phyloP scores from a whole-genome alignment of 257 asterid genomes.

The Paraleonurus japonicus region DNA sequence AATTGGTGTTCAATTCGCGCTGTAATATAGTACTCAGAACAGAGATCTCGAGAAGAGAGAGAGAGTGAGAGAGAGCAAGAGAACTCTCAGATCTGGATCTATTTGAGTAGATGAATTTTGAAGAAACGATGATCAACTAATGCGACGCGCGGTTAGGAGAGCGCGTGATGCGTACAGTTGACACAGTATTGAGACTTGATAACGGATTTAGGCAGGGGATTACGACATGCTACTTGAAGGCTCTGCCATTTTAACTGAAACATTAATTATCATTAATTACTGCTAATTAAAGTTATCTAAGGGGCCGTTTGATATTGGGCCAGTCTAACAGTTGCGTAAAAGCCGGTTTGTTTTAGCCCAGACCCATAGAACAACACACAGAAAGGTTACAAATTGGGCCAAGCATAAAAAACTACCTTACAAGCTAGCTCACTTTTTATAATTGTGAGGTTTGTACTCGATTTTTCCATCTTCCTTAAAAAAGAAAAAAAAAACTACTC shows the following conservation, averaged over 20 bases:
- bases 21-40: background rate
- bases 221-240: background rate
- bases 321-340: no score
- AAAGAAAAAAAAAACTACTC: no score
- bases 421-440: no score
- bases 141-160: constrained; percentile 32
- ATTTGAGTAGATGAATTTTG: constrained; percentile 16
- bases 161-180: constrained; percentile 20
- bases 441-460: no score
- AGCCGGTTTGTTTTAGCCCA: no score
- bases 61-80: background rate
- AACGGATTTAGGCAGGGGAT: constrained; percentile 24
- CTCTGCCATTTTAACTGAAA: background rate
- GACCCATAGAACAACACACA: no score
- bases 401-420: no score
- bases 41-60: background rate
- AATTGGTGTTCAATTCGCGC: background rate
- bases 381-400: no score
- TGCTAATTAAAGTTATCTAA: no score
- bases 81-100: constrained; percentile 32
- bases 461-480: no score
- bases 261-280: no score
- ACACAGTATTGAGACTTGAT: constrained; percentile 9
- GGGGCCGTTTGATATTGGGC: no score
- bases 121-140: constrained; percentile 5